Conservation (phyloP, 495 filamentous ascomycete genomes). For the Choiromyces venosus region DNA sequence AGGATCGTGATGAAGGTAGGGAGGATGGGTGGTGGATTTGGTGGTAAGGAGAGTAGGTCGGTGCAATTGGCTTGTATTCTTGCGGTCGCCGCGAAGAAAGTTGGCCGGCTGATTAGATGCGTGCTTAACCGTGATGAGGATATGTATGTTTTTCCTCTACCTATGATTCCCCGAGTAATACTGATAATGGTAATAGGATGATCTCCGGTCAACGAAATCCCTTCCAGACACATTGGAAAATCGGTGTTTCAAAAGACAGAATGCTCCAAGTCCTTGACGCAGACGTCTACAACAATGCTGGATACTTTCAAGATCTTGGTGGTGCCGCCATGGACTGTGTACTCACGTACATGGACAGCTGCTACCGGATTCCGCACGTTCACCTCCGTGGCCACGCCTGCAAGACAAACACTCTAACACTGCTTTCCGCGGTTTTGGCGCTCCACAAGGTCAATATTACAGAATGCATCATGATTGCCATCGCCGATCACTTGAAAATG, state of each 20-base stretch:
- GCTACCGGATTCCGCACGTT: conserved; percentile 46
- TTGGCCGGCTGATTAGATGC: conserved; percentile 43
- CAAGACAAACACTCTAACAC: conserved; percentile 49
- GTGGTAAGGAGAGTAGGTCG: conserved; percentile 45
- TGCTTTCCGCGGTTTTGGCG: conserved; percentile 47
- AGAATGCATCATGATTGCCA: conserved; percentile 45
- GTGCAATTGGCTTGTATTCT: conserved; percentile 44
- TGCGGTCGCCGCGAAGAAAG: conserved; percentile 47
- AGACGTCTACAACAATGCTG: conserved; percentile 46
- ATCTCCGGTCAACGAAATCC: conserved; percentile 46
- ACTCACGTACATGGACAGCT: conserved; percentile 45
- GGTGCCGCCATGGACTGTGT: conserved; percentile 46
- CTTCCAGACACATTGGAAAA: conserved; percentile 45
- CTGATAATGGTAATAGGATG: conserved; percentile 33
- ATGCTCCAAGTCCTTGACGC: conserved; percentile 45
- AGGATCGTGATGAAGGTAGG: conserved; percentile 46
- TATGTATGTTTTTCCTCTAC: conserved; percentile 42
- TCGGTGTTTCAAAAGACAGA: conserved; percentile 45
- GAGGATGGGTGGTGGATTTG: conserved; percentile 46
- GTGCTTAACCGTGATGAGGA: conserved; percentile 48
- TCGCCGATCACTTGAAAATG: conserved; percentile 44
- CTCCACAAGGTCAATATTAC: conserved; percentile 46
- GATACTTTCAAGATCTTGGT: conserved; percentile 45
- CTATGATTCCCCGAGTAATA: not conserved
- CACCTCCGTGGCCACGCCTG: conserved; percentile 45